Evolutionary conservation across 345 rosid genomes (phyloP), one percentile per base, ranked within the genome.

Genomic region (Boechera retrofracta): DNA sequence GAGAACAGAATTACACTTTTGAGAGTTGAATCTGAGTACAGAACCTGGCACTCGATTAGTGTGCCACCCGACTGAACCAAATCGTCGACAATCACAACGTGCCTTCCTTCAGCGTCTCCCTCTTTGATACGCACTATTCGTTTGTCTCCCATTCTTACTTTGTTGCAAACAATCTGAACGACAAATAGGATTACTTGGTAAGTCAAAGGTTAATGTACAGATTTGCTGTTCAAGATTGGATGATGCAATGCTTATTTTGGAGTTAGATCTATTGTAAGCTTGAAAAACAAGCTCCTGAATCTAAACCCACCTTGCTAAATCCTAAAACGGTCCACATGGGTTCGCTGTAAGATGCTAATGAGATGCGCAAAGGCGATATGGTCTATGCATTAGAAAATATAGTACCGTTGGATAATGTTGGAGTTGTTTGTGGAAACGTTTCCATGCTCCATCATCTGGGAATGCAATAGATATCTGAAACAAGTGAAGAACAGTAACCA

Each of bases 381-480:
- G 16, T 21, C 67, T 0, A 10, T 24, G 18, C 9, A 57, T 24
- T 88, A 26, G 28, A 26, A 26, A 26, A 26, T 26, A 26, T 26
- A 26, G 28, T 26, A 94, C 98, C 86, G 71, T 89, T 10, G 98
- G 98, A 71, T 89, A 94, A 85, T 94, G 98, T 71, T 94, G 98
- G 78, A 94, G 91, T 82, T 89, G 98, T 71, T 92, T 94, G 83
- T 94, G 95, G 83, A 92, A 94, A 71, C 98, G 81, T 81, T 94
- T 94, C 98, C 98, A 94, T 16, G 98, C 97, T 79, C 98, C 98
- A 76, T 94, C 98, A 83, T 94, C 98, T 18, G 98, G 98, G 81
- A 92, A 94, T 80, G 98, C 98, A 79, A 94, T 90, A 58, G 98
- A 85, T 82, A 92, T 90, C 98, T 94, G 92, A 39, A 80, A 72